A percentile compares a stretch with the other conserved stretches of the same genome.
Conservation (phyloP, 192 early-diverging fungal species). For the Linnemannia elongata region DNA sequence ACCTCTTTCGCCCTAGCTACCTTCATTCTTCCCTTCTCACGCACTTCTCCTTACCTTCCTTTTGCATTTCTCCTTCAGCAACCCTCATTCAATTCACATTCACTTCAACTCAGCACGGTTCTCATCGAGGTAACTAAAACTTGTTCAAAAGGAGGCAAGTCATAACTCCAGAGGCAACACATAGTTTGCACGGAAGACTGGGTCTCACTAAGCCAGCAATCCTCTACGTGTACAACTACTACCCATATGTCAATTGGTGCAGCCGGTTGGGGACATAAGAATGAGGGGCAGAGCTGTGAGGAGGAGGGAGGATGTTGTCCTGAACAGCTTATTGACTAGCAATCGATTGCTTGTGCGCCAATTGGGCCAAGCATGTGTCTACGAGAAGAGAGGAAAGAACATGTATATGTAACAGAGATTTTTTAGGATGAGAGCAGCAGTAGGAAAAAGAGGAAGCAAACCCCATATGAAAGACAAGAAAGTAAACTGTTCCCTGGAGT, state of each 20-base stretch:
- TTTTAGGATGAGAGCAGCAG: neutral
- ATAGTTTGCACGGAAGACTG: too few species aligned
- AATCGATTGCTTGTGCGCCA: neutral
- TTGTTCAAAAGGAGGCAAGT: too few species aligned
- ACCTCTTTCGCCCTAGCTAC: too few species aligned
- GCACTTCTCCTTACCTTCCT: neutral
- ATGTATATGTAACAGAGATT: neutral
- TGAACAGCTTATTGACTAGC: neutral
- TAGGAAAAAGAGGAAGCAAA: neutral
- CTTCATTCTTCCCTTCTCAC: neutral
- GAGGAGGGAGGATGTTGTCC: neutral
- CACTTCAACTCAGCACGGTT: neutral
- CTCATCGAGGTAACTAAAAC: neutral
- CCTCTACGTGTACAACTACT: too few species aligned
- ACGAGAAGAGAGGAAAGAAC: neutral
- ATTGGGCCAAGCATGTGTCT: constrained; percentile 3
- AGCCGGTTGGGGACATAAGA: too few species aligned
- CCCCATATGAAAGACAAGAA: neutral
- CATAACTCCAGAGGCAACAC: too few species aligned
- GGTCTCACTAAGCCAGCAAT: too few species aligned
- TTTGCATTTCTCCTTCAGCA: neutral
- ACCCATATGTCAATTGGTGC: too few species aligned
- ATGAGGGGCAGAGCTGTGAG: neutral
- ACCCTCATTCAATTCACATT: neutral
- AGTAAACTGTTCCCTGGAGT: neutral